Conservation (phyloP, 306 rosid species). For the Cucurbita moschata region DNA sequence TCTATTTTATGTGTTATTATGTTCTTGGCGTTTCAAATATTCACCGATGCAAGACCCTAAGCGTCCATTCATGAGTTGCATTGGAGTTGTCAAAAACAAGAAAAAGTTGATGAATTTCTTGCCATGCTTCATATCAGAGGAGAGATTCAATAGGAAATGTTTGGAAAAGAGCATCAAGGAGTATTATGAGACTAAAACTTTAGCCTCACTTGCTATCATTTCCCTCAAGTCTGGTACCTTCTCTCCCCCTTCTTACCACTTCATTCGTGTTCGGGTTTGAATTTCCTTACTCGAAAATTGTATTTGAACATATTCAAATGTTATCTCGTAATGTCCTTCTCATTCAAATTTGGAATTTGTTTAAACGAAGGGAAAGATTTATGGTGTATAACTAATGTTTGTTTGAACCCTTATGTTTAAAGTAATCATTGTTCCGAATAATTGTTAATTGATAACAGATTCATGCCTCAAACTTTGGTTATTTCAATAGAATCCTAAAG, state of each 20-base stretch:
- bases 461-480: no score
- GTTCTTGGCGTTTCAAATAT: neutral
- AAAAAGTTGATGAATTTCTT: slow-evolving; percentile 48
- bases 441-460: no score
- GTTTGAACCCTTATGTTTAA: no score
- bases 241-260: neutral
- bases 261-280: no score
- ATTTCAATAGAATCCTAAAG: no score
- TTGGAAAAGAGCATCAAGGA: slow-evolving; percentile 42
- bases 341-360: no score
- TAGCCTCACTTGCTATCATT: slow-evolving; percentile 43
- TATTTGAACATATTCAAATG: no score
- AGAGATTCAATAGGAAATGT: slow-evolving; percentile 22
- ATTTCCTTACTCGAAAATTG: neutral
- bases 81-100: neutral
- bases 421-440: no score
- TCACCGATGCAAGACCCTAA: neutral
- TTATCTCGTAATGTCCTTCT: no score
- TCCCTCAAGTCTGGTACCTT: slow-evolving; percentile 52
- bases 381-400: no score
- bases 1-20: neutral
- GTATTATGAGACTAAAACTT: slow-evolving; percentile 32
- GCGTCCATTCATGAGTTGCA: neutral
- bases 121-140: slow-evolving; percentile 43
- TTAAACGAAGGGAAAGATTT: no score